Conservation (phyloP, 2,329 filamentous ascomycete genomes). For the Cadophora gregata region DNA sequence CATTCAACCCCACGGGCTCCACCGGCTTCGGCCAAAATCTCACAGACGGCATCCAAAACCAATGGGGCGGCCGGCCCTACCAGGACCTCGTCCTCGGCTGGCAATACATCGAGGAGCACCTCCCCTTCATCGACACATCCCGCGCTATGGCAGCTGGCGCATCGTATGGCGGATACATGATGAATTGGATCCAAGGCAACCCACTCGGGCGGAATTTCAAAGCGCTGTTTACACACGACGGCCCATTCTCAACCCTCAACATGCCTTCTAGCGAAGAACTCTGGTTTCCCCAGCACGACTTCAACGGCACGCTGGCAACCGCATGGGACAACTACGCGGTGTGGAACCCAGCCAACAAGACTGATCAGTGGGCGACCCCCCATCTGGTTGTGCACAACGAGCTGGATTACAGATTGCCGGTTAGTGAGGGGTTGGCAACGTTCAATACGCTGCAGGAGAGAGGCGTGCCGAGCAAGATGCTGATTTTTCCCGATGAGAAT, state of each 20-base stretch:
- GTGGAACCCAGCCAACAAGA: slow-evolving; percentile 69
- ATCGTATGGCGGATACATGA: slow-evolving; percentile 76
- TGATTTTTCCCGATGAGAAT: slow-evolving; percentile 72
- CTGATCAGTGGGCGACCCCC: slow-evolving; percentile 80
- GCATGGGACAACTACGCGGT: slow-evolving; percentile 66
- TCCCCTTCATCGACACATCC: slow-evolving; percentile 70
- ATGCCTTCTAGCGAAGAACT: slow-evolving; percentile 69
- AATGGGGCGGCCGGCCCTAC: slow-evolving; percentile 69
- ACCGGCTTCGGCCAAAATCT: slow-evolving; percentile 80
- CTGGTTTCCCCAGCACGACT: slow-evolving; percentile 71
- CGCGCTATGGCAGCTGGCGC: slow-evolving; percentile 75
- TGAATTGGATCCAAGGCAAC: slow-evolving; percentile 89
- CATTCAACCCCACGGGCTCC: slow-evolving; percentile 81
- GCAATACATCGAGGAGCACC: slow-evolving; percentile 69
- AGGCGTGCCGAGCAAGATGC: slow-evolving; percentile 64
- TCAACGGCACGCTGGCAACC: slow-evolving; percentile 65
- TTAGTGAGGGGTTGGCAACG: slow-evolving; percentile 74
- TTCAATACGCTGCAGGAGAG: slow-evolving; percentile 62
- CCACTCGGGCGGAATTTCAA: slow-evolving; percentile 81
- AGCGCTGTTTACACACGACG: slow-evolving; percentile 57
- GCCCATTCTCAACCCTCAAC: slow-evolving; percentile 32
- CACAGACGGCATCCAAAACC: slow-evolving; percentile 54
- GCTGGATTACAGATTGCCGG: slow-evolving; percentile 83
- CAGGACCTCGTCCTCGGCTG: slow-evolving; percentile 79
- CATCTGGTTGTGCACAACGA: slow-evolving; percentile 88